Base-by-base conservation (phyloP, 2,329 filamentous ascomycete species). In the Atkinsonella hypoxylon region DNA sequence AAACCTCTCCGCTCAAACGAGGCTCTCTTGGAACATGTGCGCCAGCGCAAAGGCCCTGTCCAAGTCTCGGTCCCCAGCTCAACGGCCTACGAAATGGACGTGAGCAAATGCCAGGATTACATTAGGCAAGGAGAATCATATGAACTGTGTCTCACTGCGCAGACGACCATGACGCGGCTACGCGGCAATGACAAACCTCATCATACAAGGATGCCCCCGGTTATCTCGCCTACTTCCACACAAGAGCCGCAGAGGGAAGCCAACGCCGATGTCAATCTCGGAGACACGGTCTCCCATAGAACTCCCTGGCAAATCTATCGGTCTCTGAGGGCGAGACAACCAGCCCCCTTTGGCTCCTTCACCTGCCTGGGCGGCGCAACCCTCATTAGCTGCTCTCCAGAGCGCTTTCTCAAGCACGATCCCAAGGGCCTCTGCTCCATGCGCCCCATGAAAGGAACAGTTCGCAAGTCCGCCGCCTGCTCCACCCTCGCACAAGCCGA, bases 361-460 rank as follows among this genome's bases (percentile, higher is more conserved):
- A 71, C 95, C 51, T 81, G 80, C 11, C 76, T 96, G 15, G 79
- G 80, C 2, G 66, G 70, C 32, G 78, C 79, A 3, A 89, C 87
- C 1, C 75, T 97, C 31, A 73, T 95, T 43, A 87, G 85, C 65
- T 87, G 84, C 59, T 95, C 88, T 4, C 91, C 91, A 0, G 91
- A 97, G 68, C 85, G 90, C 2, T 97, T 95, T 62, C 77, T 97
- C 15, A 80, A 79, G 45, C 70, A 73, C 58, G 62, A 67, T 49
- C 54, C 61, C 1, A 67, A 66, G 1, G 83, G 84, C 0, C 66
- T 71, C 41, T 87, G 83, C 63, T 81, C 85, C 54, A 93, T 96
- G 76, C 82, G 90, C 8, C 91, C 91, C 0, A 97, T 97, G 81
- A 97, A 97, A 71, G 91, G 91, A 45, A 97, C 91, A 0, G 89